phyloP scores from a whole-genome alignment of 1,284 basidiomycete genomes.

The Calocybe gambosa region DNA sequence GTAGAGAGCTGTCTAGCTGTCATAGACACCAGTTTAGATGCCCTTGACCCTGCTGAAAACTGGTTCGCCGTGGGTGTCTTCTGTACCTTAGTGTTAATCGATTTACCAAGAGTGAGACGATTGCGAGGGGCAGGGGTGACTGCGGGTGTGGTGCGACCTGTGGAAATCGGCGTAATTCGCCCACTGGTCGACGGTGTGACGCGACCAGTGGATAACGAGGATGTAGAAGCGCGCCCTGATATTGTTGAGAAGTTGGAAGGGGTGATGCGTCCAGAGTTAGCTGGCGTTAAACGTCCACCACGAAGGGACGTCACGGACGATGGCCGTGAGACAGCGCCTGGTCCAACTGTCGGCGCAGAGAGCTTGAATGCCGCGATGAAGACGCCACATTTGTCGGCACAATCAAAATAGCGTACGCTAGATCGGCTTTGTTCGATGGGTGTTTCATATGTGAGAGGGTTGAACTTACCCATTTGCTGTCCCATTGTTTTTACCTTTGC shows the following conservation, averaged over 20 bases:
- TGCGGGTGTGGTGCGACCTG: constrained; percentile 39
- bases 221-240: constrained; percentile 20
- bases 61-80: constrained; percentile 28
- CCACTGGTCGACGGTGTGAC: constrained; percentile 39
- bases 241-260: constrained; percentile 35
- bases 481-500: constrained; percentile 97
- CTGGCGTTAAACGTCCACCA: constrained; percentile 51
- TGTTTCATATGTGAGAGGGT: constrained; percentile 4
- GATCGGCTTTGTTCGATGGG: not conserved
- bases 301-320: constrained; percentile 76
- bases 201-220: constrained; percentile 35
- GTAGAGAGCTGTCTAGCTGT: constrained; percentile 74
- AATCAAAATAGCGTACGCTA: constrained; percentile 83
- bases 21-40: constrained; percentile 77
- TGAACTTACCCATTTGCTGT: constrained; percentile 76
- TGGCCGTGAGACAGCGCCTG: constrained; percentile 51
- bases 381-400: constrained; percentile 83
- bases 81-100: constrained; percentile 23
- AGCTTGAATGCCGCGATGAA: constrained; percentile 85
- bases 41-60: constrained; percentile 77
- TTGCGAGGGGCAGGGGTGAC: constrained; percentile 30
- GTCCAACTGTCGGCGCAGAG: constrained; percentile 65
- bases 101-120: constrained; percentile 26
- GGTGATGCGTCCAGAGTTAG: constrained; percentile 37
- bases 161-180: constrained; percentile 31